Percentiles rank a stretch among this genome's conserved stretches.
Evolutionary conservation across 805 yeast genomes (phyloP).

Genomic region (Wickerhamia fluorescens): DNA sequence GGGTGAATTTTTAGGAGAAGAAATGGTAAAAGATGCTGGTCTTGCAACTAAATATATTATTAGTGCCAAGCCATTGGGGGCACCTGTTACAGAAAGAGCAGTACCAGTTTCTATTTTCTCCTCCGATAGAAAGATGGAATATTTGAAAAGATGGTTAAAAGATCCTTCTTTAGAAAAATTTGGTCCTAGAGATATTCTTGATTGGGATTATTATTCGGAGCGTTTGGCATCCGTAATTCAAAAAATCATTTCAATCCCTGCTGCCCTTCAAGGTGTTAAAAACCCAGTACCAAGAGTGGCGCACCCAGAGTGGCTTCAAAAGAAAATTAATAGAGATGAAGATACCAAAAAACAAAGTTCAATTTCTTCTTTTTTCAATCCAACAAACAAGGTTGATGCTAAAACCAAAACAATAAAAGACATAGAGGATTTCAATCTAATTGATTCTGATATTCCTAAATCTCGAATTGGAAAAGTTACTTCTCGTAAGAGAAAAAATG

Average conservation of each 20-base stretch:
- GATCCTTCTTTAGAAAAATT: conserved; percentile 71
- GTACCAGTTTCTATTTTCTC: conserved; percentile 94
- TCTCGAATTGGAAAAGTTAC: conserved; percentile 41
- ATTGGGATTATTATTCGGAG: conserved; percentile 90
- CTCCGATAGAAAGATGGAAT: conserved; percentile 74
- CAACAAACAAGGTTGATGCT: conserved; percentile 9
- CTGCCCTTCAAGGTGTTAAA: conserved; percentile 78
- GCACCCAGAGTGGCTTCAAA: conserved; percentile 90
- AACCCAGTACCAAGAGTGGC: conserved; percentile 94
- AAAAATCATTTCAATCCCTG: conserved; percentile 94
- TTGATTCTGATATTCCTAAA: conserved; percentile 17
- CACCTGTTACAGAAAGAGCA: conserved; percentile 95
- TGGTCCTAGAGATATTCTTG: conserved; percentile 84
- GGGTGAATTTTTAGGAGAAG: conserved; percentile 92
- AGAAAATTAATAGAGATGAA: conserved; percentile 49
- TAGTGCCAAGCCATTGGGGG: conserved; percentile 70
- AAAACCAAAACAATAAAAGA: conserved; percentile 38
- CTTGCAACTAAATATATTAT: conserved; percentile 92
- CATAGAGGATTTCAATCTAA: conserved; percentile 64
- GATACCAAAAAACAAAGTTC: conserved; percentile 70
- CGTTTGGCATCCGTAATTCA: conserved; percentile 89
- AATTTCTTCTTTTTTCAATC: conserved; percentile 48
- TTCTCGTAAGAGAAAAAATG: conserved; percentile 37
- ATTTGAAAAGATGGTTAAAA: conserved; percentile 77
- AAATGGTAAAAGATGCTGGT: conserved; percentile 95